Evolutionary conservation across 345 rosid genomes (phyloP).

Genomic region (Rhodamnia rubescens): DNA sequence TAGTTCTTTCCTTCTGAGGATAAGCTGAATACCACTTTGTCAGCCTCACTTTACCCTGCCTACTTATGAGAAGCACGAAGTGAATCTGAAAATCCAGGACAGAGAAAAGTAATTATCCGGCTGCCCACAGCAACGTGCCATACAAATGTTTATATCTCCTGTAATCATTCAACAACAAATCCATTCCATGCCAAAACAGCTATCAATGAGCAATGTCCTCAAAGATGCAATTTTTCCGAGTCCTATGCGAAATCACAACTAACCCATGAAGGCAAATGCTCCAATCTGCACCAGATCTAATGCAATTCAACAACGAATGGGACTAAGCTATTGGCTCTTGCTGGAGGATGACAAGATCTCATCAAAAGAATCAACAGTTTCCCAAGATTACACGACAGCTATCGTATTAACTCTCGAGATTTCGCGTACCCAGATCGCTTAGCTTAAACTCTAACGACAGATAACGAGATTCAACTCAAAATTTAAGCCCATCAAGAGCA

Average conservation of each 20-base stretch:
- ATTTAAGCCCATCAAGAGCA: neutral
- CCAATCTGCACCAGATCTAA: neutral
- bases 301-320: neutral
- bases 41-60: constrained; percentile 95
- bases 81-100: constrained; percentile 39
- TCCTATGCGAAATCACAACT: neutral
- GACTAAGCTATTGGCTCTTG: neutral
- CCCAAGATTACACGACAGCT: neutral
- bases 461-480: neutral
- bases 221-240: neutral
- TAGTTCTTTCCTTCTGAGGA: constrained; percentile 82
- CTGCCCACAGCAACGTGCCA: neutral
- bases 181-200: neutral
- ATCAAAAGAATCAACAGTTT: neutral
- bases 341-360: neutral
- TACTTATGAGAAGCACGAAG: constrained; percentile 86
- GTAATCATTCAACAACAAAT: neutral
- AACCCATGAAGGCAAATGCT: neutral
- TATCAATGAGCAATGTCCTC: neutral
- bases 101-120: neutral
- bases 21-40: constrained; percentile 98
- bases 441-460: neutral
- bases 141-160: neutral
- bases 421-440: neutral
- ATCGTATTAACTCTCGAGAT: neutral